Base-by-base conservation (phyloP, 1,284 basidiomycete genomes). In the Microbotryum silenes-acaulis region DNA sequence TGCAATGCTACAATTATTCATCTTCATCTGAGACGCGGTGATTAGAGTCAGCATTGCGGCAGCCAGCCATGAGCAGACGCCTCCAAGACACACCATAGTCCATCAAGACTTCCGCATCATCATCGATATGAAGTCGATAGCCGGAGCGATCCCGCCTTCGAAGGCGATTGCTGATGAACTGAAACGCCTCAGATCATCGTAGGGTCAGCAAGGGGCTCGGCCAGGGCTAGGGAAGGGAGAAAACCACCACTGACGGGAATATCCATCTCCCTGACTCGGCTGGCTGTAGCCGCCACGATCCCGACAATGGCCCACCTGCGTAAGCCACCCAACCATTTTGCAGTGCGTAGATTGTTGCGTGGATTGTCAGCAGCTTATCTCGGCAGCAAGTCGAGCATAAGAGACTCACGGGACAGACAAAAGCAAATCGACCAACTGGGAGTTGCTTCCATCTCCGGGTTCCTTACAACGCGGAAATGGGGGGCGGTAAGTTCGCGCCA, bases 341-440 rank as follows among this genome's bases (percentile, higher is more conserved):
- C 48, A 27, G 21, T 50, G 48, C 48, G 27, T 27, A 6, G 10
- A 27, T 21, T 33, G 31, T 31, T 25, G 25, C 25, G 25, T 25
- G 29, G 29, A 31, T n/a, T 33, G 51, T n/a, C 10, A 25, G 20
- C 16, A n/a, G 4, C 33, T 18, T n/a, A 3, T 53, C 51, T 25
- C 25, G 18, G n/a, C 51, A 12, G 25, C 20, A 53, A 53, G 33
- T 27, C 25, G n/a, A 4, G n/a, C 9, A 53, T 10, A 31, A 31
- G 31, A 53, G n/a, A 64, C 63, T 57, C 56, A 68, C 45, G 67
- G 67, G 18, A 68, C 52, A 25, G 46, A 52, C 16, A 63, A 47
- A 44, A 66, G 42, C 33, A 66, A 31, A 31, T 68, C 65, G 56
- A 60, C 56, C 27, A 59, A 20, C 9, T 57, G 49, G 10, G 49